Conservation (phyloP, 495 filamentous ascomycete species). For the Coniosporium apollinis region DNA sequence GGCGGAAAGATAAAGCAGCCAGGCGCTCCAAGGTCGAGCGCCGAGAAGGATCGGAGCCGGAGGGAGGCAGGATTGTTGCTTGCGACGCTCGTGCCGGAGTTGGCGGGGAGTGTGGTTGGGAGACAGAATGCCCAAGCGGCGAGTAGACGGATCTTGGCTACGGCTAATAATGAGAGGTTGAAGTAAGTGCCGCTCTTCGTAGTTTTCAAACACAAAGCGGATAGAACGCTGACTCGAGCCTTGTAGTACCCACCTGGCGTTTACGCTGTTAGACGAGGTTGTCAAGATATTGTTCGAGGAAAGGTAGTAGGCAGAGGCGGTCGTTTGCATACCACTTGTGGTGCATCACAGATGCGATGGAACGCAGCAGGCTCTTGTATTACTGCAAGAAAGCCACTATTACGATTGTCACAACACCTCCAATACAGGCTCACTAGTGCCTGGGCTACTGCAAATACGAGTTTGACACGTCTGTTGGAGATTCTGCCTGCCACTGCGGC, state of each 20-base stretch:
- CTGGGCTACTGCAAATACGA: too few relatives aligned
- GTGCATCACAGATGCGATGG: too few relatives aligned
- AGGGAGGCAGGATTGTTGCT: constrained; percentile 24
- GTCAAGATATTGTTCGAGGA: constrained; percentile 21
- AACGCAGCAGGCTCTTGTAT: too few relatives aligned
- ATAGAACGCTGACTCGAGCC: constrained; percentile 1
- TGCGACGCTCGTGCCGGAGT: constrained; percentile 30
- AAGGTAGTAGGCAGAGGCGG: too few relatives aligned
- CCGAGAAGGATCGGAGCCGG: constrained; percentile 35
- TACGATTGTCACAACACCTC: too few relatives aligned
- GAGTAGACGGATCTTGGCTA: constrained; percentile 19
- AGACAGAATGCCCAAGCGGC: constrained; percentile 23
- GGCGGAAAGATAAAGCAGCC: constrained; percentile 33
- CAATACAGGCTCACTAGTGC: too few relatives aligned
- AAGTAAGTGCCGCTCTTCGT: constrained; percentile 18
- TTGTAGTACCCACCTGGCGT: constrained; percentile 22
- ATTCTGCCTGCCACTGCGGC: too few relatives aligned
- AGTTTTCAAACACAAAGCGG: neutral
- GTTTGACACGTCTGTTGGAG: too few relatives aligned
- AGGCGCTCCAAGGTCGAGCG: constrained; percentile 25
- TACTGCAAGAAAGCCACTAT: too few relatives aligned
- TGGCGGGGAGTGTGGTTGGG: constrained; percentile 30
- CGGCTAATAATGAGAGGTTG: constrained; percentile 25
- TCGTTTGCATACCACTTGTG: too few relatives aligned
- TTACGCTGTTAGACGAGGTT: constrained; percentile 24